Evolutionary conservation across 129 eudicot genomes (phyloP).

Genomic region (Rutidosis leptorrhynchoides): DNA sequence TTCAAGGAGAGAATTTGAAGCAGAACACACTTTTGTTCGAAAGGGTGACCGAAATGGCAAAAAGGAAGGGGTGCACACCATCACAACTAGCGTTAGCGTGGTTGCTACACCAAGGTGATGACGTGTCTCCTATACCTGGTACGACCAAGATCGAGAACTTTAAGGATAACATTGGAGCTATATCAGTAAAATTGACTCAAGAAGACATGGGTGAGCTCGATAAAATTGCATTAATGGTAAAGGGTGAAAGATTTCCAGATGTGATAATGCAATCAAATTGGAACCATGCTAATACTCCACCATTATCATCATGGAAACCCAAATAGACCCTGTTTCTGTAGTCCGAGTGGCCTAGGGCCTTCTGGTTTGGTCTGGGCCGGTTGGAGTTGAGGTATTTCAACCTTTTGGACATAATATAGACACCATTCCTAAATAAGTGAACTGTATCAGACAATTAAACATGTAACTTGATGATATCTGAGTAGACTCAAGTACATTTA

Average conservation of each 20-base stretch:
- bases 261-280: not conserved
- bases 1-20: conserved; percentile 39
- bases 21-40: conserved; percentile 36
- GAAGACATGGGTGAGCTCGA: conserved; percentile 41
- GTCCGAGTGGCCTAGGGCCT: too few species aligned
- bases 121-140: conserved; percentile 52
- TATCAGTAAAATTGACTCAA: conserved; percentile 30
- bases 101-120: conserved; percentile 51
- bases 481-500: too few species aligned
- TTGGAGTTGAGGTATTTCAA: too few species aligned
- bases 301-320: conserved; percentile 10
- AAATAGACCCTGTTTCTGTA: not conserved
- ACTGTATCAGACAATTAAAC: too few species aligned
- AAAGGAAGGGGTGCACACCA: conserved; percentile 47
- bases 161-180: conserved; percentile 36
- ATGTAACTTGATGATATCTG: too few species aligned
- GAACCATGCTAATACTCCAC: conserved; percentile 10
- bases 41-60: conserved; percentile 33
- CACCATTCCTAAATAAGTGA: too few species aligned
- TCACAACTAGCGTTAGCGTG: conserved; percentile 54
- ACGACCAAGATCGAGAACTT: conserved; percentile 43
- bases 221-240: conserved; percentile 22
- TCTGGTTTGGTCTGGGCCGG: too few species aligned
- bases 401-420: too few species aligned
- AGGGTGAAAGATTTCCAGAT: conserved; percentile 25